A percentile compares a stretch with the other conserved stretches of the same genome.
These are phyloP conservation scores for Wallacemonas sp. DNA, from an alignment of 208 protist species.

Conservation along the genomic window DNA sequence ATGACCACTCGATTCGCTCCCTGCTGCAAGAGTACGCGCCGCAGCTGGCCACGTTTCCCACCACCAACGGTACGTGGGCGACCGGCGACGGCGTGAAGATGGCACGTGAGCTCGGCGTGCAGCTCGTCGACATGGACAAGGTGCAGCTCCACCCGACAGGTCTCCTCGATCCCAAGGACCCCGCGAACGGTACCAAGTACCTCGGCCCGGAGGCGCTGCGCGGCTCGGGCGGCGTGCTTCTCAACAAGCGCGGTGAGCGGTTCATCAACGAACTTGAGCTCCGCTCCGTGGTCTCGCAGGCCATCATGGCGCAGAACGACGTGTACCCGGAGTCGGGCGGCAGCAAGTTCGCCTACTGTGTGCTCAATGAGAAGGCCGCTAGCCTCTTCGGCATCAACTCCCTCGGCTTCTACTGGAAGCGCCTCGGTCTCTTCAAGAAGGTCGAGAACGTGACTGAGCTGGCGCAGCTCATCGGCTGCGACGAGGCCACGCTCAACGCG, in stretches of 20 bases:
- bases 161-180: slow-evolving; percentile 92
- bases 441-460: slow-evolving; percentile 52
- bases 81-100: slow-evolving; percentile 84
- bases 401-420: slow-evolving; percentile 82
- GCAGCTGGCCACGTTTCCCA: slow-evolving; percentile 66
- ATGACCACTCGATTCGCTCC: slow-evolving; percentile 51
- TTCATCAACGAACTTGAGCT: slow-evolving; percentile 96
- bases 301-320: slow-evolving; percentile 79
- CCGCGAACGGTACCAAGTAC: slow-evolving; percentile 84
- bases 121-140: slow-evolving; percentile 93
- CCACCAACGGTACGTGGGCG: slow-evolving; percentile 90
- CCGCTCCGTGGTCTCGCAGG: slow-evolving; percentile 92
- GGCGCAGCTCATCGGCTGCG: slow-evolving; percentile 72
- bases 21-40: slow-evolving; percentile 82
- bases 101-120: slow-evolving; percentile 59
- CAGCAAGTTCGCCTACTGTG: slow-evolving; percentile 74
- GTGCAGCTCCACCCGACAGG: slow-evolving; percentile 96
- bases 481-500: slow-evolving; percentile 18
- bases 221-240: slow-evolving; percentile 92
- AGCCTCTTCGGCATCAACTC: slow-evolving; percentile 74
- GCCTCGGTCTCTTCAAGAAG: slow-evolving; percentile 69
- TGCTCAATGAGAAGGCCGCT: slow-evolving; percentile 75
- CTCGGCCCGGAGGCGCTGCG: slow-evolving; percentile 95
- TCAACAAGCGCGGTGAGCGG: slow-evolving; percentile 89
- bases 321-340: slow-evolving; percentile 58